phyloP scores from a whole-genome alignment of 2,329 filamentous ascomycete species.

The Cladosporium phlei region DNA sequence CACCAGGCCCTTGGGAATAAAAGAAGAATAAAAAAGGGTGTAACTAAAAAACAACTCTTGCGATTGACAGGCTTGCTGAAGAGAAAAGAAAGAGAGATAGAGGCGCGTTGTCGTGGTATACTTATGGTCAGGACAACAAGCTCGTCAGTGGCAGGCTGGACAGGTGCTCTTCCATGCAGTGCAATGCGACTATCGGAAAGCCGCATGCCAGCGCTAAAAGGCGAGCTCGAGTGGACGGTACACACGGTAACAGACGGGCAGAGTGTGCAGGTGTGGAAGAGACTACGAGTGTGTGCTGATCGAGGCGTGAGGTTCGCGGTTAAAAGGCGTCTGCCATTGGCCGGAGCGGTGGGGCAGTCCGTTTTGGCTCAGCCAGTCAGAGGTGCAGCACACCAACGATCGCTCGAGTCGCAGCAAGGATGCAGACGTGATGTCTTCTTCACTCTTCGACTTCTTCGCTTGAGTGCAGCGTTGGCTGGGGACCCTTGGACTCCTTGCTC shows the following conservation, averaged over 20 bases:
- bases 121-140: slow-evolving; percentile 4
- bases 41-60: slow-evolving; percentile 47
- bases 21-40: slow-evolving; percentile 37
- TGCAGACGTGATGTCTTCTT: slow-evolving; percentile 9
- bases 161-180: slow-evolving; percentile 8
- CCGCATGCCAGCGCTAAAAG: slow-evolving; percentile 16
- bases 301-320: slow-evolving; percentile 14
- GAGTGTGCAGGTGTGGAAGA: slow-evolving; percentile 1
- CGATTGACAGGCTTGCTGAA: slow-evolving; percentile 50
- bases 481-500: no score
- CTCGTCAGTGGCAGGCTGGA: slow-evolving; percentile 12
- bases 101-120: slow-evolving; percentile 4
- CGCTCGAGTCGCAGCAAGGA: slow-evolving; percentile 2
- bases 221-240: slow-evolving; percentile 7
- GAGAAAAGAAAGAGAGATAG: slow-evolving; percentile 31
- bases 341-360: background rate
- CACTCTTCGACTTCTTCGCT: no score
- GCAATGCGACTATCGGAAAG: slow-evolving; percentile 17
- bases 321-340: slow-evolving; percentile 2
- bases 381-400: background rate
- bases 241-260: background rate
- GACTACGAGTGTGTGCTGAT: slow-evolving; percentile 10
- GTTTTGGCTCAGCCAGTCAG: slow-evolving; percentile 2
- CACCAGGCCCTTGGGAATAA: slow-evolving; percentile 46
- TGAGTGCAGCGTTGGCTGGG: no score